phyloP scores from a whole-genome alignment of 192 early-diverging fungal species.

The Coemansia guatemalensis region DNA sequence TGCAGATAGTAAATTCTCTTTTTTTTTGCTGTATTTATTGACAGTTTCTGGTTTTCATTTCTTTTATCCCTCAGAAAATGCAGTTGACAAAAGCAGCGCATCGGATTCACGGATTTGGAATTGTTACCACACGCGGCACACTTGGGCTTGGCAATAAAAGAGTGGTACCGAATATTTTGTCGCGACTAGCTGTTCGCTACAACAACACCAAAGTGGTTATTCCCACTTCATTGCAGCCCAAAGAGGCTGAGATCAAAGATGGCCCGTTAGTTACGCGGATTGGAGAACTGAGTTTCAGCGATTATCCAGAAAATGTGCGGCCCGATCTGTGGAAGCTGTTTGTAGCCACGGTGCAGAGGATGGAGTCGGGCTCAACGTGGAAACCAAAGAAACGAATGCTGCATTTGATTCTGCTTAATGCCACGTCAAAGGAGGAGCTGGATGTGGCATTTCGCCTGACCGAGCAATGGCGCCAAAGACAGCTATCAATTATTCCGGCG shows the following conservation, averaged over 20 bases:
- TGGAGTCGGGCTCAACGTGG: slow-evolving; percentile 10
- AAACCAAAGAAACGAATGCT: slow-evolving; percentile 28
- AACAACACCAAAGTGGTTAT: slow-evolving; percentile 19
- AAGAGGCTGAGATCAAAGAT: slow-evolving; percentile 1
- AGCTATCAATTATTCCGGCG: slow-evolving; percentile 39
- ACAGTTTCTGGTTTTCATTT: too few relatives aligned
- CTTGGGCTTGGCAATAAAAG: neutral
- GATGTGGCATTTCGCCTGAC: slow-evolving; percentile 24
- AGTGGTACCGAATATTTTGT: neutral
- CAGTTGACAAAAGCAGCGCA: slow-evolving; percentile 10
- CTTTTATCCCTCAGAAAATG: slow-evolving; percentile 7
- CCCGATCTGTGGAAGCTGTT: slow-evolving; percentile 29
- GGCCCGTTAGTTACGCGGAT: neutral
- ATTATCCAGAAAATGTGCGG: slow-evolving; percentile 19
- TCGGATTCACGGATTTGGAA: slow-evolving; percentile 1
- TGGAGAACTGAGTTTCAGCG: slow-evolving; percentile 11
- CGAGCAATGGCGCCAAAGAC: slow-evolving; percentile 35
- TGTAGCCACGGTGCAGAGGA: slow-evolving; percentile 22
- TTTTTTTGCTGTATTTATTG: too few relatives aligned
- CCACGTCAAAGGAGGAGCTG: slow-evolving; percentile 23
- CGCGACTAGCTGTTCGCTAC: slow-evolving; percentile 2
- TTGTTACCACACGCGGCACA: neutral
- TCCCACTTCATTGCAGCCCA: slow-evolving; percentile 29
- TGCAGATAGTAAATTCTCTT: too few relatives aligned
- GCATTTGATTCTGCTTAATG: slow-evolving; percentile 38